Evolutionary conservation across 2,329 filamentous ascomycete species (phyloP).

Genomic region (Fusarium sp.): DNA sequence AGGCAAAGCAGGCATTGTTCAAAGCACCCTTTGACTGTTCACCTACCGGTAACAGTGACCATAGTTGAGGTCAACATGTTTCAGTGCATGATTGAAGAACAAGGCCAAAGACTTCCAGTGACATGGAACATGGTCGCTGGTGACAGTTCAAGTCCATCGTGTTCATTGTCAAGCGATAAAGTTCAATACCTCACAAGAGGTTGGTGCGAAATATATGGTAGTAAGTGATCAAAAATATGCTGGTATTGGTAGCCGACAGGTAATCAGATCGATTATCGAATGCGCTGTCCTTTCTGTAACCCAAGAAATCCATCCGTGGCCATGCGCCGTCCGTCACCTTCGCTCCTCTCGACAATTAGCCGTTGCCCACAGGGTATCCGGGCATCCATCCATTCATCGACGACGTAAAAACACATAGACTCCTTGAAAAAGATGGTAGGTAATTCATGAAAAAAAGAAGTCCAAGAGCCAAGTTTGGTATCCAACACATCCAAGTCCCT

Average conservation of each 20-base stretch:
- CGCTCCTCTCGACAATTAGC: slow-evolving; percentile 43
- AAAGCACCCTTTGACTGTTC: not conserved
- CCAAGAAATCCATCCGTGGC: slow-evolving; percentile 34
- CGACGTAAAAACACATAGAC: slow-evolving; percentile 38
- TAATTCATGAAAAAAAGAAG: slow-evolving; percentile 31
- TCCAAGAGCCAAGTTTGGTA: slow-evolving; percentile 36
- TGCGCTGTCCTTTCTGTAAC: slow-evolving; percentile 31
- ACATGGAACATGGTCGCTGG: not conserved
- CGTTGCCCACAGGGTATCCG: slow-evolving; percentile 47
- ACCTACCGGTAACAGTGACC: not conserved
- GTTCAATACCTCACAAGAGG: slow-evolving; percentile 5
- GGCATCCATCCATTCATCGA: slow-evolving; percentile 47
- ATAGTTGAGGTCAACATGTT: not conserved
- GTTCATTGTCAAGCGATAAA: not conserved
- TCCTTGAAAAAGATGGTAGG: slow-evolving; percentile 39
- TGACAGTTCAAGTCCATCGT: not conserved
- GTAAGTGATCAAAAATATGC: not conserved
- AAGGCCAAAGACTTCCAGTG: slow-evolving; percentile 2
- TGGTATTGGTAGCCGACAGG: slow-evolving; percentile 31
- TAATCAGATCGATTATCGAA: slow-evolving; percentile 32
- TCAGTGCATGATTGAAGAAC: not conserved
- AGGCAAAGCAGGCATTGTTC: not conserved
- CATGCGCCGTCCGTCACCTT: slow-evolving; percentile 24
- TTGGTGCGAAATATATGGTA: not conserved
- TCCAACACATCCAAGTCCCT: slow-evolving; percentile 33